Evolutionary conservation across 306 rosid species (phyloP), one percentile per base, ranked within the genome.

Genomic region (Carpinus viminea): DNA sequence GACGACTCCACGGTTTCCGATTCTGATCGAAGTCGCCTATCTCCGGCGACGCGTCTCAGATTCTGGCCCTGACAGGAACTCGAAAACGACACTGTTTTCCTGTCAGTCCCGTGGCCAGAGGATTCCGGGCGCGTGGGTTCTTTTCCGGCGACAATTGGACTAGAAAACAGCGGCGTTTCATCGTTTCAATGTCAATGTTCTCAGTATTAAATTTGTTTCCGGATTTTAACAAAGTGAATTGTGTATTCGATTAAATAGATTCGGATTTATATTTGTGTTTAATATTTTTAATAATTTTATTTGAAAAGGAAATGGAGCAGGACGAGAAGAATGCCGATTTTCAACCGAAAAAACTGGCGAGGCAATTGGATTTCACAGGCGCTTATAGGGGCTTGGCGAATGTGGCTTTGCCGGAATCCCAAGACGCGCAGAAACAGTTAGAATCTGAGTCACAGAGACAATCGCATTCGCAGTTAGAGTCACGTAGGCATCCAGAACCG

Each of bases 361-460:
- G 96, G 81, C 91, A 90, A 70, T 82, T 92, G 82, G 90, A 92
- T 85, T 92, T 92, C 78, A 46, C 86, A 2, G 80, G 85, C 77
- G 61, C 61, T 12, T 17, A 45, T 38, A 70, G 70, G 59, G 66
- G 69, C 66, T 59, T 72, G 46, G 69, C 72, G 41, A 85, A 75
- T 26, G 60, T 16, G 72, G 82, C 51, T 74, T 56, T 24, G 56
- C 65, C 60, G 61, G 75, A 76, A 74, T 80, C 52, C 31, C 56
- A 72, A 8, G 84, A 74, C 54, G 60, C 74, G 72, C 48, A 72
- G 74, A 65, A 61, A 3, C 51, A 72, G 41, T 36, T 72, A 31
- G 78, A 70, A 56, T 74, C 71, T 2, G 41, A 65, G 45, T 72
- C 59, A 16, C 78, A 45, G 50, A 56, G 55, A 31, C 85, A 31